Conservation (phyloP, 768 basidiomycete species). For the Leccinum pellstonianum region DNA sequence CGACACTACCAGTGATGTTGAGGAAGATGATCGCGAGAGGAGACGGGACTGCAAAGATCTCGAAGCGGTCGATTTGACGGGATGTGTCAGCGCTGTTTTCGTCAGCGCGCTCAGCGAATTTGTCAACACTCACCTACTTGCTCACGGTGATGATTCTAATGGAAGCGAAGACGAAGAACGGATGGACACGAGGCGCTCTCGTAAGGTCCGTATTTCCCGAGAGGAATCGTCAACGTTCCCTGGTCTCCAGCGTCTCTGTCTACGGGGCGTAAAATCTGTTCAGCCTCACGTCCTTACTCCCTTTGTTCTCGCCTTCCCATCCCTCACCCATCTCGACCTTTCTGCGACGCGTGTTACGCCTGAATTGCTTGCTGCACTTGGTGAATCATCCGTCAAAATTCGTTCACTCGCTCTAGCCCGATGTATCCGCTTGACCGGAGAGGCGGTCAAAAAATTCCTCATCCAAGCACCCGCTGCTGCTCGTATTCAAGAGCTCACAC, state of each 20-base stretch:
- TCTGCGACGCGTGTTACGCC: slow-evolving; percentile 83
- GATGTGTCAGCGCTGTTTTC: slow-evolving; percentile 91
- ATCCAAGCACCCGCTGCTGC: slow-evolving; percentile 61
- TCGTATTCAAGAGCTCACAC: slow-evolving; percentile 71
- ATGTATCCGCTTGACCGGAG: slow-evolving; percentile 80
- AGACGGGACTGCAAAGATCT: slow-evolving; percentile 73
- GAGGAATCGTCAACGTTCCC: slow-evolving; percentile 64
- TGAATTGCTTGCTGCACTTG: slow-evolving; percentile 69
- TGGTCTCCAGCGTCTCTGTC: slow-evolving; percentile 71
- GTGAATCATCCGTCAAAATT: slow-evolving; percentile 66
- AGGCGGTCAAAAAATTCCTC: slow-evolving; percentile 73
- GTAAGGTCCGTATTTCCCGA: slow-evolving; percentile 30
- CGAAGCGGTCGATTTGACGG: slow-evolving; percentile 90
- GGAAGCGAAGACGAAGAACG: slow-evolving; percentile 42
- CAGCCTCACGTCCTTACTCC: slow-evolving; percentile 63
- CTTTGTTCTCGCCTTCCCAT: slow-evolving; percentile 80
- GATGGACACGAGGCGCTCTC: slow-evolving; percentile 33
- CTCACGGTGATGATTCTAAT: slow-evolving; percentile 40
- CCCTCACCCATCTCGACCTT: slow-evolving; percentile 86
- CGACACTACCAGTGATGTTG: slow-evolving; percentile 50
- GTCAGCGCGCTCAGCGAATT: slow-evolving; percentile 84
- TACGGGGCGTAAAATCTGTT: slow-evolving; percentile 81
- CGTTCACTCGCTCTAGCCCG: slow-evolving; percentile 81
- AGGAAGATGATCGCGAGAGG: slow-evolving; percentile 77
- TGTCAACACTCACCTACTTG: slow-evolving; percentile 61